Evolutionary conservation across 495 filamentous ascomycete genomes (phyloP).

Genomic region (Talaromyces wortmannii): DNA sequence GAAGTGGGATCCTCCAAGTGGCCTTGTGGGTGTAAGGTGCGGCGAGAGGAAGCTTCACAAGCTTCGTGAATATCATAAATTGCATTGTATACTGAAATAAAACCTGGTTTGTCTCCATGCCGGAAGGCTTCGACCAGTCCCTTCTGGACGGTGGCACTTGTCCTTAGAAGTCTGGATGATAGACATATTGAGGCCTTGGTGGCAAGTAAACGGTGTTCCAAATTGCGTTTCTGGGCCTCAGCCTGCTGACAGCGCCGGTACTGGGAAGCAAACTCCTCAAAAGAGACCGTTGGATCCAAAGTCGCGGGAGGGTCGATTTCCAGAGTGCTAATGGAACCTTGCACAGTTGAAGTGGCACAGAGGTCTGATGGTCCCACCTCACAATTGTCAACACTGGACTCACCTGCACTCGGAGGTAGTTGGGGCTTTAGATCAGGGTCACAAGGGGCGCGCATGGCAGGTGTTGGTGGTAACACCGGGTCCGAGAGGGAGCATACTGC

Average conservation of each 20-base stretch:
- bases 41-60: constrained; percentile 55
- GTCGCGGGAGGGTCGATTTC: neutral
- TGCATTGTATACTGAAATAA: constrained; percentile 80
- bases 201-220: constrained; percentile 35
- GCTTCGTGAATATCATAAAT: constrained; percentile 83
- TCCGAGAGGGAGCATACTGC: constrained; percentile 2
- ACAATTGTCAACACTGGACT: constrained; percentile 18
- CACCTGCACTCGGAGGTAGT: constrained; percentile 23
- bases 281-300: constrained; percentile 24
- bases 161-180: constrained; percentile 71
- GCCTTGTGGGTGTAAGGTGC: constrained; percentile 31
- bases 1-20: constrained; percentile 30
- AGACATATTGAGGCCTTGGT: constrained; percentile 64
- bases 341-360: constrained; percentile 21
- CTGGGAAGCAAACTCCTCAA: constrained; percentile 35
- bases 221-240: constrained; percentile 28
- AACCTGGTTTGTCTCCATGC: constrained; percentile 82
- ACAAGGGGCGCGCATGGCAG: neutral
- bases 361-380: constrained; percentile 12
- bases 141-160: constrained; percentile 69
- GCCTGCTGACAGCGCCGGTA: constrained; percentile 39
- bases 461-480: neutral
- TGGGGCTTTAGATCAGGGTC: constrained; percentile 3
- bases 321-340: constrained; percentile 1
- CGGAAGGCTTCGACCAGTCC: constrained; percentile 84